Percentiles rank a stretch among this genome's conserved stretches.
Evolutionary conservation across 1,284 basidiomycete genomes (phyloP).

Genomic region (Moesziomyces antarcticus): DNA sequence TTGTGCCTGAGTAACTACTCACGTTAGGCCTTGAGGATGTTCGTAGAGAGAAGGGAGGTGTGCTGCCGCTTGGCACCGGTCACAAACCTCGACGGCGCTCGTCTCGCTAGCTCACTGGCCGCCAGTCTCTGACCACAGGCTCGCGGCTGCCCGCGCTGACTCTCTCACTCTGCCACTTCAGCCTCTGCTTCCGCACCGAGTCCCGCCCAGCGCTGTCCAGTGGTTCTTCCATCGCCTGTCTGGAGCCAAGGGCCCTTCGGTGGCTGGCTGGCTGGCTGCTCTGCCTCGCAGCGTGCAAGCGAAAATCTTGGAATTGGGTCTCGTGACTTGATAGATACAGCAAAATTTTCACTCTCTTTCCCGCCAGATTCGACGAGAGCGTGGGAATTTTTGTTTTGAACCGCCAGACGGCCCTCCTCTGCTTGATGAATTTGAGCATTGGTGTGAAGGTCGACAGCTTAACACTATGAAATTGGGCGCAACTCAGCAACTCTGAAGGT

Average conservation of each 20-base stretch:
- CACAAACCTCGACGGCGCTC: conserved; percentile 16
- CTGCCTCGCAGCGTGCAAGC: not conserved
- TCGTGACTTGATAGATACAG: not conserved
- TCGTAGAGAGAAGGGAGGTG: conserved; percentile 36
- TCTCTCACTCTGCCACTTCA: no score
- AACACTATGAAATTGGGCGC: not conserved
- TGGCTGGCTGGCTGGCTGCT: not conserved
- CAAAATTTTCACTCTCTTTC: not conserved
- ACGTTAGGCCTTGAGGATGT: conserved; percentile 48
- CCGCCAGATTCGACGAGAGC: not conserved
- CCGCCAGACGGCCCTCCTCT: not conserved
- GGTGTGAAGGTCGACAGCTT: no score
- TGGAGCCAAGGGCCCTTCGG: no score
- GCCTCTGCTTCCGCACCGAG: no score
- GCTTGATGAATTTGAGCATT: no score
- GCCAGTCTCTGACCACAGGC: no score
- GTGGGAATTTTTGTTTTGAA: conserved; percentile 32
- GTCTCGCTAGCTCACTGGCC: not conserved
- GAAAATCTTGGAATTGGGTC: not conserved
- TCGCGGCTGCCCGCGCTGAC: not conserved
- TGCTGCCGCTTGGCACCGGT: conserved; percentile 4
- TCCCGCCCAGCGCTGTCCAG: no score
- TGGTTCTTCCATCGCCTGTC: no score
- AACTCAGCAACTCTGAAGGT: not conserved
- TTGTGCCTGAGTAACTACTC: conserved; percentile 13